These are phyloP conservation scores for Sindora glabra DNA, from an alignment of 306 rosid species.

Conservation along the genomic window DNA sequence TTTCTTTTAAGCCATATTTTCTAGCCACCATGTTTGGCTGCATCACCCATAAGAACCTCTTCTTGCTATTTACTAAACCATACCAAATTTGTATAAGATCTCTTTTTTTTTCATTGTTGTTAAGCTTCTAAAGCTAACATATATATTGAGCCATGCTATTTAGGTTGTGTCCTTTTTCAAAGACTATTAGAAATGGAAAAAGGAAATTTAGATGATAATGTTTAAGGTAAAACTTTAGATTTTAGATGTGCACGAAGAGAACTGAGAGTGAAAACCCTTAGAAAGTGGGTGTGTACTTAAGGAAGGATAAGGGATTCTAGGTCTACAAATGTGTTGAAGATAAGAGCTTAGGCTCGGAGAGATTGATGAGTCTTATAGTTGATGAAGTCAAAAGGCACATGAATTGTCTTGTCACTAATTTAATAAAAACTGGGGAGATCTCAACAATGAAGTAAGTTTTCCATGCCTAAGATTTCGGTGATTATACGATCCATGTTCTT, in stretches of 20 bases:
- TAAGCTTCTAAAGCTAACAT: conserved; percentile 44
- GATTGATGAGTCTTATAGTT: background rate
- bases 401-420: background rate
- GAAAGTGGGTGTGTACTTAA: conserved; percentile 8
- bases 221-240: background rate
- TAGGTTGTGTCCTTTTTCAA: conserved; percentile 24
- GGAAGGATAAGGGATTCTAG: conserved; percentile 36
- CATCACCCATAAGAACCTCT: conserved; percentile 32
- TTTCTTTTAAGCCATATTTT: background rate
- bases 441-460: conserved; percentile 18
- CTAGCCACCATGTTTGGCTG: background rate
- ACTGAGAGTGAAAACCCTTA: conserved; percentile 23
- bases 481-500: conserved; percentile 53
- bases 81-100: conserved; percentile 31
- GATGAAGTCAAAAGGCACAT: background rate
- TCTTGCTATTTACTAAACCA: conserved; percentile 32
- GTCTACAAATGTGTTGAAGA: conserved; percentile 61
- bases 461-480: conserved; percentile 21
- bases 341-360: conserved; percentile 18
- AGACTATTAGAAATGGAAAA: background rate
- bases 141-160: conserved; percentile 34
- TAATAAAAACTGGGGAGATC: conserved; percentile 30
- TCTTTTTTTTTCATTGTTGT: background rate
- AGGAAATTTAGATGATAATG: background rate
- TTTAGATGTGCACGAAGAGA: conserved; percentile 29